Evolutionary conservation across 129 eudicot genomes (phyloP), one percentile per base, ranked within the genome.

Genomic region (Tagetes erecta): DNA sequence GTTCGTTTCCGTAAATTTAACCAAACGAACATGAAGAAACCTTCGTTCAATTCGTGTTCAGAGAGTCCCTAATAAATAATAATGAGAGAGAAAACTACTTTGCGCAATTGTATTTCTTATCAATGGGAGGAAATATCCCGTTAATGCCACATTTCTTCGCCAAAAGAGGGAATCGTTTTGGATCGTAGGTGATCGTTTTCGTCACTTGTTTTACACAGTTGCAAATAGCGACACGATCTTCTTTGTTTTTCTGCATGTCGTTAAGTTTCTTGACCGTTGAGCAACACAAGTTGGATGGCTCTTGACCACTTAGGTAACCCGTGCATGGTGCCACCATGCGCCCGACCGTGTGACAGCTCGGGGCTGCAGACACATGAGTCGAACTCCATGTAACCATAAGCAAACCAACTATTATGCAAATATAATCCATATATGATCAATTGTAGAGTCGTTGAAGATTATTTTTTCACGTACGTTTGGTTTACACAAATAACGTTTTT

Each of bases 221-320:
- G 71, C 82, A 78, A 2, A 78, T 69, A 12, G 65, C 71, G 50
- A 70, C 71, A 27, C 82, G 82, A 13, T 78, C 76, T 0, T 68
- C 35, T 37, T 78, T 78, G 2, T 55, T 70, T 78, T 78, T 70
- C 56, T 11, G 51, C 64, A 60, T 46, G 8, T 31, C 55, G 40
- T 70, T 49, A 6, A 78, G 46, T n/a, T 64, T 63, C 71, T 62
- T 64, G 13, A 40, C 70, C 3, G 76, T 31, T 0, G 64, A 30
- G 55, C 82, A 78, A 63, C 82, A 78, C 34, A 39, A 14, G 6
- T 38, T 51, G 0, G 76, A 59, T 47, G 82, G 82, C 36, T 78
- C 76, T 20, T 60, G 64, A 39, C 82, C 82, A 3, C 11, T 31
- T 49, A 78, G 13, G 66, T 35, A 78, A 70, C 76, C 55, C 55